These are phyloP conservation scores for Clavispora santaluciae DNA, from an alignment of 805 yeast species.

Conservation along the genomic window DNA sequence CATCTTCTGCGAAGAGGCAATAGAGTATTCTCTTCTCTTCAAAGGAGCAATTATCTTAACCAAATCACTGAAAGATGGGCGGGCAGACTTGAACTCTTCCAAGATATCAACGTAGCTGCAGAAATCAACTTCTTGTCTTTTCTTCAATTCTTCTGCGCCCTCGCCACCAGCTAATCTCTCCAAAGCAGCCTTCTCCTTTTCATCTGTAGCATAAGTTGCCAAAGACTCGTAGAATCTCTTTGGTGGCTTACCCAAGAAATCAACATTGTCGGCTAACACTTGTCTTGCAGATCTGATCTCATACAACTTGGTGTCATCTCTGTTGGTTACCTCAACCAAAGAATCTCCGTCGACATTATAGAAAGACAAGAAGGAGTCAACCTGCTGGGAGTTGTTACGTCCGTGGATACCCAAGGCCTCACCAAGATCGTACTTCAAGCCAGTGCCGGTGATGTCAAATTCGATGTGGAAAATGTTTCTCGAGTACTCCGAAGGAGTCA, in stretches of 20 bases:
- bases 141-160: constrained; percentile 82
- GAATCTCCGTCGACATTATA: constrained; percentile 71
- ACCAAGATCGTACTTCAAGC: constrained; percentile 87
- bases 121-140: constrained; percentile 78
- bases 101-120: constrained; percentile 78
- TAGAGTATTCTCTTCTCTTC: constrained; percentile 96
- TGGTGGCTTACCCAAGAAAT: constrained; percentile 91
- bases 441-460: constrained; percentile 87
- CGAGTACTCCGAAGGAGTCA: constrained; percentile 84
- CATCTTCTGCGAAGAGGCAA: constrained; percentile 90
- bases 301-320: constrained; percentile 49
- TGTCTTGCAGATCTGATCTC: constrained; percentile 84
- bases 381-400: constrained; percentile 64
- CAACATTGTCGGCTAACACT: constrained; percentile 73
- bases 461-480: constrained; percentile 96
- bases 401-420: constrained; percentile 97
- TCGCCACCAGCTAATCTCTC: constrained; percentile 64
- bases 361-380: constrained; percentile 60
- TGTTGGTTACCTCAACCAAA: constrained; percentile 65
- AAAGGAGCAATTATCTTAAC: constrained; percentile 74
- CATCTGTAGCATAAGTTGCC: constrained; percentile 67
- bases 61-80: constrained; percentile 68
- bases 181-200: constrained; percentile 57
- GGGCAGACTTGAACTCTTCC: constrained; percentile 73
- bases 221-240: constrained; percentile 87